Evolutionary conservation across 305 asterid genomes (phyloP), one percentile per base, ranked within the genome.

Genomic region (Fraxinus paxiana): DNA sequence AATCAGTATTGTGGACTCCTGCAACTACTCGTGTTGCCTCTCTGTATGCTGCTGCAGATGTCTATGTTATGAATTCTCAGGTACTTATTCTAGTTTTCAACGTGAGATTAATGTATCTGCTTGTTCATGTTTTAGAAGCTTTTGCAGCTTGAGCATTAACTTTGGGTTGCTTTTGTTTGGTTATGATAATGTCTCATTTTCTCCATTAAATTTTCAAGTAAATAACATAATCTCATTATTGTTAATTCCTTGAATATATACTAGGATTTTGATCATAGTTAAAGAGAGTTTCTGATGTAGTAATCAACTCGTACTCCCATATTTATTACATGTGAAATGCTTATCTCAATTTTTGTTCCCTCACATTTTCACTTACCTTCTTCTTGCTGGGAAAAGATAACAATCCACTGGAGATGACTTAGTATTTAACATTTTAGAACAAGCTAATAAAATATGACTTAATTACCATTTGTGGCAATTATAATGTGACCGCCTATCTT

Each of bases 31-130:
- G 93, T 2, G 96, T 94, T 75, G 97, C 98, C 67, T 93, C 99
- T 70, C 95, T 96, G 31, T 96, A 93, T 85, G 86, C 99, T 54
- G 98, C 99, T 13, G 96, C 99, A 13, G 99, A 96, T 88, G 97
- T 89, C 24, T 96, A 93, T 85, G 89, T 92, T 78, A 96, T 94
- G 98, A 96, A 96, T 85, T 93, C 99, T 35, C 99, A 96, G 98
- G 99, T 96, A 83, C 22, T 63, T 69, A 13, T 17, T 77, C 5
- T 35, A 6, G 37, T 63, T 20, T 65, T 26, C 37, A 34, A 5
- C 24, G 56, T 18, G 75, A 12, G 81, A 70, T 34, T 72, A 56
- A 46, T 17, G 38, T 20, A n/a, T 51, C 63, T 28, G 48, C 61
- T 46, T 75, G 18, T 51, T 48, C 41, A 76, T 17, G 10, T 70